Base-by-base conservation (phyloP, 768 basidiomycete genomes). In the Boletus tylopilopsis region DNA sequence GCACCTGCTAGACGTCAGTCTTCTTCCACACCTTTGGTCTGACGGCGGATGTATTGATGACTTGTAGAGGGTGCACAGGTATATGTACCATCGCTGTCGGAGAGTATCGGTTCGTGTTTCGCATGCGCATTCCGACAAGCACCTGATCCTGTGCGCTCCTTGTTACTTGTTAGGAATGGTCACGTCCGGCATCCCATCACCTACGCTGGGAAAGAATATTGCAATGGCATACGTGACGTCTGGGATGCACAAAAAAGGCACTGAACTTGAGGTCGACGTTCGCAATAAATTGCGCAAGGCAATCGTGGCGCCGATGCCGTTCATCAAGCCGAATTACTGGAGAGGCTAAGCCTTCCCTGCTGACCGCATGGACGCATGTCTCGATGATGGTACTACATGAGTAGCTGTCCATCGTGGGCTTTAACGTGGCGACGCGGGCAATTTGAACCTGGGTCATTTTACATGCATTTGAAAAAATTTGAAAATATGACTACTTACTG, bases 161-260 rank as follows among this genome's bases (percentile, higher is more conserved):
- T 6, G 29, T 30, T 30, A 2, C 19, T 19, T 47, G 21, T 39
- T 21, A 66, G 91, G 92, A 30, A 64, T 70, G 12, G 80, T 98
- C 39, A 99, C 94, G 0, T 97, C 94, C 1, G 96, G 95, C 39
- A 96, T 98, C 54, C 96, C 96, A 13, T 93, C 93, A 0, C 95
- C 94, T 0, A 87, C 91, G 2, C 73, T 93, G 4, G 82, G 81
- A 1, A 85, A 86, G 66, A 97, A 99, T 68, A 91, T 98, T 58
- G 92, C 94, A 1, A 98, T 98, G 95, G 95, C 84, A 1, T 98
- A 98, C 60, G 78, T 97, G 40, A 65, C 74, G 54, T 78, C 73
- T 19, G 93, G 92, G 0, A 83, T 76, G 69, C 90, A 95, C 72
- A 97, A 94, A 72, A 94, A 90, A 67, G 92, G 90, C 11, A 95